Evolutionary conservation across 441 rosid genomes (phyloP).

Genomic region (Macaranga tanarius): DNA sequence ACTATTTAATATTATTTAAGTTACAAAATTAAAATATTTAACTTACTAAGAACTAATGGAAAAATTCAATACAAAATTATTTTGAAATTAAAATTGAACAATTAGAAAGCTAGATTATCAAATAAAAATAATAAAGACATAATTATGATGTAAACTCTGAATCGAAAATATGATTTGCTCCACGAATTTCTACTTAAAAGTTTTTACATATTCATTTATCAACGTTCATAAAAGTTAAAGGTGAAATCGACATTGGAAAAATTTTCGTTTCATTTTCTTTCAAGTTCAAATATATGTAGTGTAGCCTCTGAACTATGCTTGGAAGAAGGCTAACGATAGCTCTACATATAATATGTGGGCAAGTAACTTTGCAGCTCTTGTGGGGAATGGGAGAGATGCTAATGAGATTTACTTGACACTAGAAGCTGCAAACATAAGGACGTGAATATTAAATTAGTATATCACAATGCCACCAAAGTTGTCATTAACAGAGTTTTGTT

Average conservation of each 20-base stretch:
- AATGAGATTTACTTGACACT: slow-evolving; percentile 38
- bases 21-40: too few relatives aligned
- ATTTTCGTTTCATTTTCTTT: not conserved
- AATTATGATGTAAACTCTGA: too few relatives aligned
- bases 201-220: too few relatives aligned
- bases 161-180: too few relatives aligned
- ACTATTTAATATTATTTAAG: too few relatives aligned
- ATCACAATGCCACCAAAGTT: not conserved
- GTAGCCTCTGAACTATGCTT: slow-evolving; percentile 23
- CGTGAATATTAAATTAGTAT: not conserved
- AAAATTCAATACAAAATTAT: too few relatives aligned
- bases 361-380: slow-evolving; percentile 27
- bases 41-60: too few relatives aligned
- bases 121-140: too few relatives aligned
- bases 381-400: slow-evolving; percentile 61
- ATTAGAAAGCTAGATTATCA: too few relatives aligned
- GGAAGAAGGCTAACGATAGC: slow-evolving; percentile 44
- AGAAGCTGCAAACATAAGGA: slow-evolving; percentile 52
- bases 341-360: slow-evolving; percentile 29
- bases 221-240: too few relatives aligned
- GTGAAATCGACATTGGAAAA: not conserved
- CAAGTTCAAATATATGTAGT: slow-evolving; percentile 12
- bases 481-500: not conserved
- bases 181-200: too few relatives aligned
- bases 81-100: too few relatives aligned